Conservation (phyloP, 176 grass and related monocot genomes). For the Musa troglodytarum region DNA sequence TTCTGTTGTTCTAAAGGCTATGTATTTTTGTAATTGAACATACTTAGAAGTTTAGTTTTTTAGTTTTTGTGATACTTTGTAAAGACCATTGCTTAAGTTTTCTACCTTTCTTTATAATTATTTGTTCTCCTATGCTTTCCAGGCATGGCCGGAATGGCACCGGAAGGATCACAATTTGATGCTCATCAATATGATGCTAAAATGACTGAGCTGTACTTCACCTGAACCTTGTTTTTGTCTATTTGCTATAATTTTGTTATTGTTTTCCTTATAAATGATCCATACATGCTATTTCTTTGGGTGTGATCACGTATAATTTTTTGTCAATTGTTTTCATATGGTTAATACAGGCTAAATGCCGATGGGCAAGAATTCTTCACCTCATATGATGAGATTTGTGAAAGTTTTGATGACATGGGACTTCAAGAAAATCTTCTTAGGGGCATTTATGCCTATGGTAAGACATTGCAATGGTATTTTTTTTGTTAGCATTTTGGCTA, state of each 20-base stretch:
- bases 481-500: not conserved
- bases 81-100: too few species aligned
- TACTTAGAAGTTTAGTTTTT: too few species aligned
- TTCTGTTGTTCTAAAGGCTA: too few species aligned
- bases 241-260: too few species aligned
- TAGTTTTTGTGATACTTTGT: too few species aligned
- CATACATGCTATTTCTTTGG: not conserved
- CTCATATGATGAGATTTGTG: constrained; percentile 54
- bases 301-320: too few species aligned
- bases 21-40: too few species aligned
- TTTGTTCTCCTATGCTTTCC: not conserved
- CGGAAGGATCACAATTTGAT: constrained; percentile 12
- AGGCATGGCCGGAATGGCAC: constrained; percentile 2
- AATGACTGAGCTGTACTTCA: constrained; percentile 15
- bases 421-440: constrained; percentile 70
- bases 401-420: constrained; percentile 62
- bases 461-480: not conserved
- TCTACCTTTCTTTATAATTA: too few species aligned
- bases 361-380: constrained; percentile 59
- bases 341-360: constrained; percentile 24
- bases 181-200: constrained; percentile 13
- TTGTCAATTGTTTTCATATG: too few species aligned
- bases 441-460: constrained; percentile 81
- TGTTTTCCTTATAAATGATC: too few species aligned
- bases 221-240: not conserved